phyloP scores from a whole-genome alignment of 2,329 filamentous ascomycete genomes.

The Paecilomyces fulvus region DNA sequence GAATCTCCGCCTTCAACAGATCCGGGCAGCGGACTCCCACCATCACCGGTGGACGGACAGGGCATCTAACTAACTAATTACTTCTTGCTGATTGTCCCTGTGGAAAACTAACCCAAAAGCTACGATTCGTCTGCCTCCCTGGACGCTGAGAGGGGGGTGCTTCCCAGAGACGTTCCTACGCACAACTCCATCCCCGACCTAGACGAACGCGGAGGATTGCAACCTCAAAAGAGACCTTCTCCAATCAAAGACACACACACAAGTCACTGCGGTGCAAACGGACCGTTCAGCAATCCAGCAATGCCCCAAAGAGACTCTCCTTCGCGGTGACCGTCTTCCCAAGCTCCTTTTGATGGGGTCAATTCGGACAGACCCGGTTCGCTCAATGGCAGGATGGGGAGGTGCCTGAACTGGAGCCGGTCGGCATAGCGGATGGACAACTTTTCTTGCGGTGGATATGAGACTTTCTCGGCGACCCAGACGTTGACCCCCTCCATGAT shows the following conservation, averaged over 20 bases:
- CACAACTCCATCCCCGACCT: no score
- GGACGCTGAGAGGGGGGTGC: no score
- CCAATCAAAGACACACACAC: no score
- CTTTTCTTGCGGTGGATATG: background rate
- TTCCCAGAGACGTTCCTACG: no score
- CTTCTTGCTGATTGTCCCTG: background rate
- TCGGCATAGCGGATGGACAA: background rate
- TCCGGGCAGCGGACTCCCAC: background rate
- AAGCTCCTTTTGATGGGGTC: background rate
- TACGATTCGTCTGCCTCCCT: no score
- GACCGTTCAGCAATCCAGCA: background rate
- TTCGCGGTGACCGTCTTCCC: background rate
- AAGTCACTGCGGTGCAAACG: background rate
- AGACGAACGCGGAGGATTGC: no score
- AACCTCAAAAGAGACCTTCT: no score
- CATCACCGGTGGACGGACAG: background rate
- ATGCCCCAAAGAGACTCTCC: background rate
- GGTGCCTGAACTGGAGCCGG: background rate
- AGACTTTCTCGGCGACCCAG: slow-evolving; percentile 1
- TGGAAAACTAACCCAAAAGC: background rate
- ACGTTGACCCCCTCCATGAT: background rate
- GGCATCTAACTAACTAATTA: no score
- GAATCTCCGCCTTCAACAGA: background rate
- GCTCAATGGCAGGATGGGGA: background rate
- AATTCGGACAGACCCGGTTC: background rate